Evolutionary conservation across 768 basidiomycete genomes (phyloP), one percentile per base, ranked within the genome.

Genomic region (Suillus discolor): DNA sequence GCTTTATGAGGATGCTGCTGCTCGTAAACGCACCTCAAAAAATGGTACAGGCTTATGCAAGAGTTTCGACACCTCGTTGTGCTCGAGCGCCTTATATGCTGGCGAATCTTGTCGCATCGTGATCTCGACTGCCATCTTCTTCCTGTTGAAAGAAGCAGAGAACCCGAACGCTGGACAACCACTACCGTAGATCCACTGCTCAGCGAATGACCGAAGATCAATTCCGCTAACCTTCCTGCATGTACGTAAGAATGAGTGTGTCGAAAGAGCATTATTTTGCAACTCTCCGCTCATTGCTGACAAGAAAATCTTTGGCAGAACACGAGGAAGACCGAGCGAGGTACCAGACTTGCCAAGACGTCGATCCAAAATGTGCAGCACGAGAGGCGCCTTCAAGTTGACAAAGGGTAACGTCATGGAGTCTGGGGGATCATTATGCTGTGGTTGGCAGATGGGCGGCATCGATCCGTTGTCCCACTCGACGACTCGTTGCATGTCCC

Each of bases 181-280:
- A 75, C 93, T 95, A 15, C 96, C 96, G 72, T 96, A 97, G 67
- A 99, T 94, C 97, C 97, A 99, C 76, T 99, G 97, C 72, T 99
- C 96, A n/a, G 94, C 93, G 73, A 99, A 99, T 36, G 87, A 86
- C 63, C 92, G 85, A 28, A 92, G 85, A 73, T 99, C 97, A 20
- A 94, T 91, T 12, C 96, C 94, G 73, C 93, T 93, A 67, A 96
- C 92, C 78, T 96, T 99, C 70, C 96, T 84, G 73, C 96, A 99
- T 53, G 88, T 95, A 65, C 95, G 81, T 66, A 99, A 84, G 79
- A 99, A 99, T 25, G 89, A 86, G 68, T 94, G 90, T 0, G 97
- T 99, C 1, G 94, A 93, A 11, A 99, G 81, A 25, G 88, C 85
- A 73, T 95, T 96, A 71, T 91, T 91, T 34, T 83, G 84, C 71